phyloP scores from a whole-genome alignment of 2,329 filamentous ascomycete genomes.

The Incumbomyces lentus region DNA sequence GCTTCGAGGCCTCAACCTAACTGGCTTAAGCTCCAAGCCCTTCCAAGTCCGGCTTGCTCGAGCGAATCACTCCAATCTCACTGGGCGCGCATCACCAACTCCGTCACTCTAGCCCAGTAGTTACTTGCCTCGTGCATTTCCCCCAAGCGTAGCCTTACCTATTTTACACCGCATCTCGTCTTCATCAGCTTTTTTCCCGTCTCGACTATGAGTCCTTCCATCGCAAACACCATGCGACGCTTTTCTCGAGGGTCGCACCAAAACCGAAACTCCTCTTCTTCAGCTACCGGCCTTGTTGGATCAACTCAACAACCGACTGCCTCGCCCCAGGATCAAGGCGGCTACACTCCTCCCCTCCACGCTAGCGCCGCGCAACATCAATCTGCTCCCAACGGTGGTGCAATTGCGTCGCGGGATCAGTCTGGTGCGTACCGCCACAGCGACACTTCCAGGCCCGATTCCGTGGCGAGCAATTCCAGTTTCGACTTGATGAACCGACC shows the following conservation, averaged over 20 bases:
- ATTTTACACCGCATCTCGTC: background rate
- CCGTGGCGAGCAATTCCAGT: slow-evolving; percentile 14
- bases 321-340: background rate
- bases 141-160: background rate
- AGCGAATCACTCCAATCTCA: slow-evolving; percentile 1
- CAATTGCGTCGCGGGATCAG: background rate
- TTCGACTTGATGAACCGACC: slow-evolving; percentile 20
- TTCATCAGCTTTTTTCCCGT: background rate
- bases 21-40: background rate
- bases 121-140: slow-evolving; percentile 6
- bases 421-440: background rate
- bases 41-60: background rate
- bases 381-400: slow-evolving; percentile 1
- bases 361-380: background rate
- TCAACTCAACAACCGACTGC: background rate
- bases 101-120: background rate
- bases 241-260: slow-evolving; percentile 5
- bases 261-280: background rate
- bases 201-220: slow-evolving; percentile 1
- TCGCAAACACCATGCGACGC: slow-evolving; percentile 7
- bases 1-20: background rate
- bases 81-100: background rate
- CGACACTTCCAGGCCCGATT: slow-evolving; percentile 15
- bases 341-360: background rate
- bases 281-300: background rate